Evolutionary conservation across 768 basidiomycete genomes (phyloP).

Genomic region (Boletus sensibilis): DNA sequence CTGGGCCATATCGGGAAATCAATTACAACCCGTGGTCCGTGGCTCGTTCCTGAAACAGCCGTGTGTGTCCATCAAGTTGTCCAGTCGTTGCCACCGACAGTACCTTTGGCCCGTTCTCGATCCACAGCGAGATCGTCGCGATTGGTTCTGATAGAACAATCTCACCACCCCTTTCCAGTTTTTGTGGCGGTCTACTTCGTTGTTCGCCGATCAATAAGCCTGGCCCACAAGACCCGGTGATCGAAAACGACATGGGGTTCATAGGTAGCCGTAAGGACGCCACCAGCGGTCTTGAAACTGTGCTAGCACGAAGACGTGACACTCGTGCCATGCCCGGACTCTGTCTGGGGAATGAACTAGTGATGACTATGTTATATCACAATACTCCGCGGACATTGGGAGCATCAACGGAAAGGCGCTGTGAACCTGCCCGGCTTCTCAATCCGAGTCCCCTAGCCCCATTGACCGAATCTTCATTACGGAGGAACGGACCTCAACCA

Average conservation of each 20-base stretch:
- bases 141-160: slow-evolving; percentile 26
- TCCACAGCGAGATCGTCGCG: slow-evolving; percentile 20
- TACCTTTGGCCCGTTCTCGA: slow-evolving; percentile 14
- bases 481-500: slow-evolving; percentile 13
- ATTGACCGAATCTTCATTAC: slow-evolving; percentile 22
- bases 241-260: slow-evolving; percentile 5
- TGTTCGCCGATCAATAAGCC: slow-evolving; percentile 25
- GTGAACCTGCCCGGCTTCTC: slow-evolving; percentile 17
- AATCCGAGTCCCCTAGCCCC: slow-evolving; percentile 7
- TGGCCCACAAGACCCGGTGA: slow-evolving; percentile 1
- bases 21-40: slow-evolving; percentile 5
- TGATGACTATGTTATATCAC: slow-evolving; percentile 5
- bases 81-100: slow-evolving; percentile 12
- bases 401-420: slow-evolving; percentile 6
- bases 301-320: slow-evolving; percentile 1
- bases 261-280: slow-evolving; percentile 3
- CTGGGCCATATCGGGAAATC: slow-evolving; percentile 29
- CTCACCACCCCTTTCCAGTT: slow-evolving; percentile 7
- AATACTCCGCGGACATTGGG: slow-evolving; percentile 29
- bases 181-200: slow-evolving; percentile 2
- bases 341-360: slow-evolving; percentile 9
- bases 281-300: slow-evolving; percentile 3
- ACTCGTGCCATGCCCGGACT: slow-evolving; percentile 4
- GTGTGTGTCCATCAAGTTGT: slow-evolving; percentile 4
- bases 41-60: slow-evolving; percentile 32